Evolutionary conservation across 345 rosid genomes (phyloP), one percentile per base, ranked within the genome.

Genomic region (Sapria himalayana): DNA sequence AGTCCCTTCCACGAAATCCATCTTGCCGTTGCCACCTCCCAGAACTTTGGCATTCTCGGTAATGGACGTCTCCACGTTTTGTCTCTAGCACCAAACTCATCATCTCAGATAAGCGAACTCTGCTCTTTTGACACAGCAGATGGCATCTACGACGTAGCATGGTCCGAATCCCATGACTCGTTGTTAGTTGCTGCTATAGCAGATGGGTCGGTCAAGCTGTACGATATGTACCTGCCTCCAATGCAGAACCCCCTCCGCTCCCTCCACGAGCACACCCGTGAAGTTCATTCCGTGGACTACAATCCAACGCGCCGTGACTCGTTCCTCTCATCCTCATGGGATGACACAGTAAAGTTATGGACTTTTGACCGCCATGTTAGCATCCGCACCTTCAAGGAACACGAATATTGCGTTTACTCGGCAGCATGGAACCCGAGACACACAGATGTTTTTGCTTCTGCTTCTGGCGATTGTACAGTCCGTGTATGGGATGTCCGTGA

Each of bases 131-230:
- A 89, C 57, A 82, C 91, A 14, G 78, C 93, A 19, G 98, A 89
- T 50, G 91, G 81, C 1, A 76, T 82, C 27, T 89, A 79, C 71
- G 93, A 82, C 51, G 46, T 79, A 2, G 68, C 78, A 2, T 89
- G 93, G 98, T 82, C 98, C 0, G 95, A 89, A 29, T 89, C 98
- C 11, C 95, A 82, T 48, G 98, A 89, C 22, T 82, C 93, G 9
- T 73, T 82, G 42, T 64, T 89, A 37, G 51, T 82, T 23, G 86
- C 95, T 21, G 94, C 81, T 2, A 34, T 63, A 22, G 85, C 78
- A 2, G 98, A 89, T 37, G 93, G 94, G 40, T 82, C 94, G 41
- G 69, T 89, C 39, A 82, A 89, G 66, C 54, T 89, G 45, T 79
- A 69, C 71, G 93, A 82, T 52, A 59, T 71, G n/a, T 46, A 75